Evolutionary conservation across 306 rosid species (phyloP).

Genomic region (Hippophae gyantsensis): DNA sequence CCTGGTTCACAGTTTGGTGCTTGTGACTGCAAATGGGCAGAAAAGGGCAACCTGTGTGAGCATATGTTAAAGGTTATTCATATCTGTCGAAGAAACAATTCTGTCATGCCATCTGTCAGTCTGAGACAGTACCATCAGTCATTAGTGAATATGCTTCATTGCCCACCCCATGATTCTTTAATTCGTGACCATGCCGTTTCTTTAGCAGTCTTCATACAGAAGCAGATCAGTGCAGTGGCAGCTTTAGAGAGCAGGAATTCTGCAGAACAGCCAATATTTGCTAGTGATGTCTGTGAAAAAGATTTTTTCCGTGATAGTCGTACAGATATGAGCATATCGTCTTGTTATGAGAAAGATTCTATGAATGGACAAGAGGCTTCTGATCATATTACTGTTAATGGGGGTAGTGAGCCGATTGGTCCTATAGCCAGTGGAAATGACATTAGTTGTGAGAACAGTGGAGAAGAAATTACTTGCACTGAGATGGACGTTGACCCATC

Average conservation of each 20-base stretch:
- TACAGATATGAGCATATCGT: constrained; percentile 8
- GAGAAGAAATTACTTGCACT: constrained; percentile 27
- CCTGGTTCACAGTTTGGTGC: constrained; percentile 68
- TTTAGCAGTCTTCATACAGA: constrained; percentile 61
- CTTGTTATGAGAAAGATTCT: constrained; percentile 22
- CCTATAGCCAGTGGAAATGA: constrained; percentile 12
- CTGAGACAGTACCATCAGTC: constrained; percentile 57
- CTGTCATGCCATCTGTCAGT: constrained; percentile 45
- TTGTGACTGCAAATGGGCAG: constrained; percentile 75
- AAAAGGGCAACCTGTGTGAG: constrained; percentile 73
- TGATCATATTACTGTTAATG: constrained; percentile 12
- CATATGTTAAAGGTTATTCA: constrained; percentile 58
- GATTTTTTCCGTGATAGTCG: constrained; percentile 3
- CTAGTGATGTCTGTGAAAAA: constrained; percentile 8
- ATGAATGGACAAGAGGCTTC: constrained; percentile 19
- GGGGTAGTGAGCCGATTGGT: constrained; percentile 16
- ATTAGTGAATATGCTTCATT: constrained; percentile 43
- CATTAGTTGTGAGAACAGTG: constrained; percentile 19
- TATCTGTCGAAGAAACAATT: constrained; percentile 32
- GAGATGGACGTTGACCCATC: constrained; percentile 59
- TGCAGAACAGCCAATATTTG: constrained; percentile 17
- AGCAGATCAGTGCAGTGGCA: constrained; percentile 38
- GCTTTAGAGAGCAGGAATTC: constrained; percentile 29
- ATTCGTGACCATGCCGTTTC: constrained; percentile 74
- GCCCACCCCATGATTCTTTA: constrained; percentile 82